These are phyloP conservation scores for Pythium periplocum DNA, from an alignment of 352 stramenopile species.

Conservation along the genomic window DNA sequence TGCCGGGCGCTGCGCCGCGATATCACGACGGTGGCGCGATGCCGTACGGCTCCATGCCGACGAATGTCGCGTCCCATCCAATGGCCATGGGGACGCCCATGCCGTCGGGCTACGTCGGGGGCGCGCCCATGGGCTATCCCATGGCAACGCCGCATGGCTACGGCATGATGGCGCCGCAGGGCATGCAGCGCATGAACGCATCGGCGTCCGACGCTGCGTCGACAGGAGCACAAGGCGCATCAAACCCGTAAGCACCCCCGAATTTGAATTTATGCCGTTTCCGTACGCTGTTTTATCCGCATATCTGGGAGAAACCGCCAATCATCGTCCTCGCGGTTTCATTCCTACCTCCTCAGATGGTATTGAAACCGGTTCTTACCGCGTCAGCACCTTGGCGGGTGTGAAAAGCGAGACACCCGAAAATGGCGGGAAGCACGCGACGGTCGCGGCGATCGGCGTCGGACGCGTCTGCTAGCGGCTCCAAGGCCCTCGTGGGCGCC, in stretches of 20 bases:
- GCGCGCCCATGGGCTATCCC: constrained; percentile 36
- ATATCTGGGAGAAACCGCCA: too few relatives aligned
- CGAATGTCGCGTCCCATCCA: constrained; percentile 12
- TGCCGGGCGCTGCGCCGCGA: constrained; percentile 1
- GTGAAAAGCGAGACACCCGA: background rate
- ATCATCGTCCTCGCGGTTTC: too few relatives aligned
- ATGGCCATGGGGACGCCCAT: constrained; percentile 9
- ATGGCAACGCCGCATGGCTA: constrained; percentile 38
- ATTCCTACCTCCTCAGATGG: too few relatives aligned
- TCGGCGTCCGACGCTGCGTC: too few relatives aligned
- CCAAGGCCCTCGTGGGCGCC: too few relatives aligned
- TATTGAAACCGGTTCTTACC: too few relatives aligned
- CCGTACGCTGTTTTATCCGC: too few relatives aligned
- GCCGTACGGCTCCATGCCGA: constrained; percentile 13
- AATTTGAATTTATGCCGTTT: too few relatives aligned
- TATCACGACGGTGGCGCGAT: constrained; percentile 16
- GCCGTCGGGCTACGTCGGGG: constrained; percentile 26
- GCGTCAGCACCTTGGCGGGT: too few relatives aligned
- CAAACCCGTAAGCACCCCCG: too few relatives aligned
- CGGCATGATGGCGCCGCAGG: constrained; percentile 42
- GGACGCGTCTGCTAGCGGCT: too few relatives aligned
- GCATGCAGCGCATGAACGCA: constrained; percentile 23
- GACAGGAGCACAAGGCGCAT: too few relatives aligned
- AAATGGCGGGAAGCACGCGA: constrained; percentile 24
- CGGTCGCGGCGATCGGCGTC: background rate